Evolutionary conservation across 371 early-diverging fungal genomes (phyloP).

Genomic region (Coemansia sp.): DNA sequence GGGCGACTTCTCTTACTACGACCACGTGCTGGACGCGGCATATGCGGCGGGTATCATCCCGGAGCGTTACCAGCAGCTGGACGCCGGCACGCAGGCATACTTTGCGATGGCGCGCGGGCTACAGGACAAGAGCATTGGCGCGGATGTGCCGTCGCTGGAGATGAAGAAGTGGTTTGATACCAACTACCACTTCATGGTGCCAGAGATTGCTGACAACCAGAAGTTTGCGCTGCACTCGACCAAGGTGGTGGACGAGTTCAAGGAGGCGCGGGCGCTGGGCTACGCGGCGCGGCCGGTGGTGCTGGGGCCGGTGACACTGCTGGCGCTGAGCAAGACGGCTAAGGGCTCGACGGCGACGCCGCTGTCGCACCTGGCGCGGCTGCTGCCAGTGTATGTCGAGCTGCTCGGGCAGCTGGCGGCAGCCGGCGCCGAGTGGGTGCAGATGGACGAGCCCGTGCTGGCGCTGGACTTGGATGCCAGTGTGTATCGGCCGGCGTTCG

Average conservation of each 20-base stretch:
- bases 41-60: slow-evolving; percentile 78
- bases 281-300: slow-evolving; percentile 88
- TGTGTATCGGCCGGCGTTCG: slow-evolving; percentile 62
- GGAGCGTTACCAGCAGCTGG: slow-evolving; percentile 59
- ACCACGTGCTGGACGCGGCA: slow-evolving; percentile 89
- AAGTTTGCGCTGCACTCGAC: slow-evolving; percentile 66
- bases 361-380: slow-evolving; percentile 66
- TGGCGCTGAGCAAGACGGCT: slow-evolving; percentile 80
- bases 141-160: slow-evolving; percentile 93
- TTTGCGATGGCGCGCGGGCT: slow-evolving; percentile 98
- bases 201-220: slow-evolving; percentile 79
- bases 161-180: slow-evolving; percentile 98
- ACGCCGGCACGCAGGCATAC: slow-evolving; percentile 75
- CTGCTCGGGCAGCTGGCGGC: slow-evolving; percentile 72
- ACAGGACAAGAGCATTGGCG: slow-evolving; percentile 53
- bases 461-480: slow-evolving; percentile 68
- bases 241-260: slow-evolving; percentile 85
- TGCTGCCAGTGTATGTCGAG: slow-evolving; percentile 78
- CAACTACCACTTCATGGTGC: slow-evolving; percentile 88
- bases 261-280: slow-evolving; percentile 89
- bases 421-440: slow-evolving; percentile 92
- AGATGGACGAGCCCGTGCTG: slow-evolving; percentile 91
- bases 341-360: slow-evolving; percentile 57
- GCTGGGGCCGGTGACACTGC: slow-evolving; percentile 89
- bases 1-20: slow-evolving; percentile 95